These are phyloP conservation scores for Sphagnum tenellum DNA, from an alignment of 225 moss, liverwort and hornwort species.

Conservation along the genomic window DNA sequence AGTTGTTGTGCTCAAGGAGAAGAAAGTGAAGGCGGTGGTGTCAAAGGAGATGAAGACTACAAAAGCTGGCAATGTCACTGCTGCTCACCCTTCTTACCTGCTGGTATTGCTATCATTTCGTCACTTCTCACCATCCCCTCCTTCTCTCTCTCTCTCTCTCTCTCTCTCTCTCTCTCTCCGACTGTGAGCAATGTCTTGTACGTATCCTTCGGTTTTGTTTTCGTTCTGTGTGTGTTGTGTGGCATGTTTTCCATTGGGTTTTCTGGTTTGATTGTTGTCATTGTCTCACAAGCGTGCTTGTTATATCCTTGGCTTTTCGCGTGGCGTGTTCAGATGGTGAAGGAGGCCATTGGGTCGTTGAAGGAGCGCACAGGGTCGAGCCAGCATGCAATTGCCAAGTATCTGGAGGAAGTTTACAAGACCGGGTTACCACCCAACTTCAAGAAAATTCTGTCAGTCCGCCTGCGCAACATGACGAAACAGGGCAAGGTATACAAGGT, in stretches of 20 bases:
- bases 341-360: conserved; percentile 66
- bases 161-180: background rate
- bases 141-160: background rate
- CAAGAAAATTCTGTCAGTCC: conserved; percentile 60
- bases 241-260: no score
- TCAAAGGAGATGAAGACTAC: conserved; percentile 45
- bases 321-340: conserved; percentile 50
- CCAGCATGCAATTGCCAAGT: conserved; percentile 81
- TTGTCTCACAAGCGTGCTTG: no score
- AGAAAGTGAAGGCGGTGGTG: conserved; percentile 23
- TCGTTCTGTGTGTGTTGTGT: no score
- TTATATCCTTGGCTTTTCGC: no score
- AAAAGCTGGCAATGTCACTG: conserved; percentile 28
- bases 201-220: no score
- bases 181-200: no score
- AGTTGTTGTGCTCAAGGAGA: conserved; percentile 13
- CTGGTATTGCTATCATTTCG: conserved; percentile 24
- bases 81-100: conserved; percentile 65
- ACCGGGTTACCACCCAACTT: conserved; percentile 68
- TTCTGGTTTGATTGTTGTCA: no score
- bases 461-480: conserved; percentile 74
- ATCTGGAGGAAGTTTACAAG: conserved; percentile 77
- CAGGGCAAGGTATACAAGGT: conserved; percentile 71
- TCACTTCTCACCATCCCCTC: background rate
- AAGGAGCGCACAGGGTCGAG: conserved; percentile 95